A percentile compares a stretch with the other conserved stretches of the same genome.
These are phyloP conservation scores for Kewa caespitosa DNA, from an alignment of 179 eudicot genomes.

Conservation along the genomic window DNA sequence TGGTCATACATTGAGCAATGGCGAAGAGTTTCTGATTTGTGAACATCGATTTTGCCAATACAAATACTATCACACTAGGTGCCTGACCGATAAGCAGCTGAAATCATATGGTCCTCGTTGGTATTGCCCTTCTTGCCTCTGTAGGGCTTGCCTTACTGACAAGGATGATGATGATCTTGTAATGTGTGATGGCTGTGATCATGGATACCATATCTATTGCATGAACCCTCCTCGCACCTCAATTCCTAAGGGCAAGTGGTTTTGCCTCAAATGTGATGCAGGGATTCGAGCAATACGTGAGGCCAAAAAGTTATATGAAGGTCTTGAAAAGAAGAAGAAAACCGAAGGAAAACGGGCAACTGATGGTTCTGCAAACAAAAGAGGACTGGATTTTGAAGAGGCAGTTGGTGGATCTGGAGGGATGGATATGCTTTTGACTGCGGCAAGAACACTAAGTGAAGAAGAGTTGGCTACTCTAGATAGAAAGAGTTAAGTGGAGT, in stretches of 20 bases:
- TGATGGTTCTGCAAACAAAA: constrained; percentile 23
- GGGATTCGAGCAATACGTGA: constrained; percentile 55
- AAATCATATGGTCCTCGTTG: constrained; percentile 59
- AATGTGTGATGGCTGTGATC: constrained; percentile 89
- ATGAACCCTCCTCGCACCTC: constrained; percentile 61
- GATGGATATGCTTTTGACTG: constrained; percentile 74
- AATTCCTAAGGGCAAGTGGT: constrained; percentile 81
- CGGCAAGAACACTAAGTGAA: constrained; percentile 63
- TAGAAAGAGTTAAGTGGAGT: constrained; percentile 18
- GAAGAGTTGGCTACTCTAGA: constrained; percentile 38
- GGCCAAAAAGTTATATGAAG: constrained; percentile 50
- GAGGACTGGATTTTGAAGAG: constrained; percentile 22
- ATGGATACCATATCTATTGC: constrained; percentile 89
- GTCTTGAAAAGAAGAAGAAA: constrained; percentile 36
- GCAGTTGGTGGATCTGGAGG: constrained; percentile 55
- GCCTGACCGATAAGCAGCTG: constrained; percentile 70
- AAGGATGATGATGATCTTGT: constrained; percentile 75
- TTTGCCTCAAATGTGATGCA: constrained; percentile 64
- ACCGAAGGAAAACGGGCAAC: constrained; percentile 23
- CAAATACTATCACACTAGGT: constrained; percentile 72
- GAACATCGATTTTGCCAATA: constrained; percentile 66
- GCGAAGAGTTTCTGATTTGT: constrained; percentile 58
- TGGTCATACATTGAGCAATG: constrained; percentile 29
- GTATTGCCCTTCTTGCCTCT: constrained; percentile 98
- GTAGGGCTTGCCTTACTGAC: constrained; percentile 74